Conservation (phyloP, 495 filamentous ascomycete species). For the Tuber aestivum region DNA sequence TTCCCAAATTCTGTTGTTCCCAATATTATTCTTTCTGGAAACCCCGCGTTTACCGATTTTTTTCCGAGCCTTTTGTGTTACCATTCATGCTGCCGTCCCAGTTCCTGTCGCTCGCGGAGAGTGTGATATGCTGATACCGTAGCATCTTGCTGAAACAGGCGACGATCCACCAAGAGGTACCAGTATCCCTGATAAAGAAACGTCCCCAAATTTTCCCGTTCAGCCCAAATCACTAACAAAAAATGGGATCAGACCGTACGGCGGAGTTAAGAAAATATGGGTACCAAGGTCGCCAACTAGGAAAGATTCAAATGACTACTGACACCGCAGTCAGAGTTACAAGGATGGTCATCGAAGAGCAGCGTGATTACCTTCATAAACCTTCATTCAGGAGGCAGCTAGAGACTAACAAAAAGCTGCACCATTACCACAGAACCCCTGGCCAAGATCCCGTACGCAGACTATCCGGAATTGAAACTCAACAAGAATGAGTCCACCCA, state of each 20-base stretch:
- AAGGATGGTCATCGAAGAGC: slow-evolving; percentile 75
- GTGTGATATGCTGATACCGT: slow-evolving; percentile 12
- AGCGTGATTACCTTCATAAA: slow-evolving; percentile 50
- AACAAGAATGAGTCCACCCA: slow-evolving; percentile 86
- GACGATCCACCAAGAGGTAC: slow-evolving; percentile 93
- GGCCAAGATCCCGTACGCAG: slow-evolving; percentile 69
- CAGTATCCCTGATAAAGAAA: slow-evolving; percentile 49
- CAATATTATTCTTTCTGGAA: neutral
- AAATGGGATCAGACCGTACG: slow-evolving; percentile 63
- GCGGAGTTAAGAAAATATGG: slow-evolving; percentile 89
- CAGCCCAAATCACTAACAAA: neutral
- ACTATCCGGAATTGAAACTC: slow-evolving; percentile 81
- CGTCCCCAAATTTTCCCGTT: slow-evolving; percentile 4
- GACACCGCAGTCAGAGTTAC: slow-evolving; percentile 95
- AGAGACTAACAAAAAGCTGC: slow-evolving; percentile 7
- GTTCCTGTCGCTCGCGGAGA: neutral
- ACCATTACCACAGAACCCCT: slow-evolving; percentile 55
- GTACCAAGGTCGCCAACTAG: slow-evolving; percentile 78
- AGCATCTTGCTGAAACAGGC: slow-evolving; percentile 49
- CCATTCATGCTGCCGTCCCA: neutral
- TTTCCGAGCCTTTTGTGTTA: slow-evolving; percentile 1
- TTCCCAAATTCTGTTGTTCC: neutral
- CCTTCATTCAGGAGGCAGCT: neutral
- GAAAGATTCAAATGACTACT: slow-evolving; percentile 95
- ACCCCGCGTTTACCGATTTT: slow-evolving; percentile 21